These are phyloP conservation scores for Moniliophthora roreri DNA, from an alignment of 1,284 basidiomycete species.

Conservation along the genomic window DNA sequence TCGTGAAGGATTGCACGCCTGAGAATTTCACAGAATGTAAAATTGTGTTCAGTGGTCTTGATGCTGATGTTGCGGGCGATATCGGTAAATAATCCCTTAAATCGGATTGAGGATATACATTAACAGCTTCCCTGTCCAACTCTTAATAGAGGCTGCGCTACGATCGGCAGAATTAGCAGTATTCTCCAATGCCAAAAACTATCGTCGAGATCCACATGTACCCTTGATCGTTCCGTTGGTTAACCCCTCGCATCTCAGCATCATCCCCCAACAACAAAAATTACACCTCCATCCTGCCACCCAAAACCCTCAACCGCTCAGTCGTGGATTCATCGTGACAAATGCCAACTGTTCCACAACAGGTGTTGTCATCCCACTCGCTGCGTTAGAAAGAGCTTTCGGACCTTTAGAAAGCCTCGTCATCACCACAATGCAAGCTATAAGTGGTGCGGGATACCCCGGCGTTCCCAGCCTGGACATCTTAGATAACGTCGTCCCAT, in stretches of 20 bases:
- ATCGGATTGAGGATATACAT: slow-evolving; percentile 4
- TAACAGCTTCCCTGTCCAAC: neutral
- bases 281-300: slow-evolving; percentile 59
- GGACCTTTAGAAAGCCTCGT: slow-evolving; percentile 90
- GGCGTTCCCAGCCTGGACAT: slow-evolving; percentile 92
- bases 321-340: slow-evolving; percentile 94
- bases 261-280: slow-evolving; percentile 82
- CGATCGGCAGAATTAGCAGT: slow-evolving; percentile 87
- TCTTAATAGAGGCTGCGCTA: slow-evolving; percentile 79
- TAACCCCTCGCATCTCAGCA: slow-evolving; percentile 85
- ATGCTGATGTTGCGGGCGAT: slow-evolving; percentile 92
- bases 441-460: slow-evolving; percentile 96
- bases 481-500: slow-evolving; percentile 95
- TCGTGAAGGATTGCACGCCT: slow-evolving; percentile 81
- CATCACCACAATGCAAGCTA: slow-evolving; percentile 97
- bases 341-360: slow-evolving; percentile 99
- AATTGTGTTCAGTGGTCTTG: slow-evolving; percentile 93
- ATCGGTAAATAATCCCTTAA: slow-evolving; percentile 68
- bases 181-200: slow-evolving; percentile 99
- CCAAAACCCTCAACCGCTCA: slow-evolving; percentile 34
- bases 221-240: slow-evolving; percentile 97
- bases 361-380: slow-evolving; percentile 89
- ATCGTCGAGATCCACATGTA: slow-evolving; percentile 90
- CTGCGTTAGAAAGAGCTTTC: slow-evolving; percentile 90
- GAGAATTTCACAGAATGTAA: slow-evolving; percentile 81